Evolutionary conservation across 2,329 filamentous ascomycete species (phyloP).

Genomic region (Pseudogymnoascus sp.): DNA sequence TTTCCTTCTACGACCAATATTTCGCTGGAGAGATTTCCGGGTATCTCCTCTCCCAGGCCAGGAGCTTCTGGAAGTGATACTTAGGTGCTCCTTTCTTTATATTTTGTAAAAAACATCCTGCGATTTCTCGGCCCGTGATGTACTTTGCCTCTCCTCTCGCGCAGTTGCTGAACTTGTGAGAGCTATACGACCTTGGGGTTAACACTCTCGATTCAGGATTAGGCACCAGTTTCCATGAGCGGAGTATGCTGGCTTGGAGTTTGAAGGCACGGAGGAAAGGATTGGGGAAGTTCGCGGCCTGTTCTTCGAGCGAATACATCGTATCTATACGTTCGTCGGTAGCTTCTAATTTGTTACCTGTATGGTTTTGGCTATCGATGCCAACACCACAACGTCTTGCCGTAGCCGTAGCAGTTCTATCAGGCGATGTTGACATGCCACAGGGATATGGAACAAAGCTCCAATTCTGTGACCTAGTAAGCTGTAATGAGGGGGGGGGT

Average conservation of each 20-base stretch:
- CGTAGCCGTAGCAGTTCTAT: too few species aligned
- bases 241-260: too few species aligned
- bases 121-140: neutral
- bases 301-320: too few species aligned
- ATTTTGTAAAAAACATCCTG: neutral
- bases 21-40: neutral
- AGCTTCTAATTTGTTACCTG: too few species aligned
- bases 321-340: too few species aligned
- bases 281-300: too few species aligned
- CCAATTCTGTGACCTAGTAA: neutral
- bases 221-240: too few species aligned
- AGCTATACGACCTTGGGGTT: too few species aligned
- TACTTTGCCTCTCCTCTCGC: neutral
- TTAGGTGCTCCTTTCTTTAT: neutral
- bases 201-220: too few species aligned
- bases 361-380: neutral
- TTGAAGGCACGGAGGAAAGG: too few species aligned
- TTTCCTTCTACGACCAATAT: neutral
- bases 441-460: neutral
- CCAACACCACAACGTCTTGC: neutral
- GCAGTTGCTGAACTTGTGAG: too few species aligned
- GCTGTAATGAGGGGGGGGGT: neutral
- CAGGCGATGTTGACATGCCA: too few species aligned
- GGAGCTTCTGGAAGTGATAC: neutral
- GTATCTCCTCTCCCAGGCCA: neutral